Base-by-base conservation (phyloP, 179 eudicot species). In the Nepenthes alata region DNA sequence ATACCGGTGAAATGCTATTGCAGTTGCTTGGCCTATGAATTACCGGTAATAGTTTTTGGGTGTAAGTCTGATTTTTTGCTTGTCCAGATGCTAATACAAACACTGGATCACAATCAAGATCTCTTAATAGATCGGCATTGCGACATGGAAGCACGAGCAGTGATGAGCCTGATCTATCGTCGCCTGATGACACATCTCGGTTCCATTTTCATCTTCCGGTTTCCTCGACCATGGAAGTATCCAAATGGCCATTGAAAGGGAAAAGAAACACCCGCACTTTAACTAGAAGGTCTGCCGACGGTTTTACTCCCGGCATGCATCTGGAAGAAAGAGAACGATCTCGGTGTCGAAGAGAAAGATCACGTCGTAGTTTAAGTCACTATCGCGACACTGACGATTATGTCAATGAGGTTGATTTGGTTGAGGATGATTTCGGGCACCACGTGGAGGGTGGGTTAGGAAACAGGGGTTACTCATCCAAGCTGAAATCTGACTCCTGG, bases 211-310 rank as follows among this genome's bases (percentile, higher is more conserved):
- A 75, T 57, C 75, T 66, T 61, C 75, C 69, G 51, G 71, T 57
- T 55, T 59, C 78, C 44, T 58, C 71, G 55, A 63, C 74, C 39
- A 54, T 70, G 44, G 91, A 77, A 61, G 76, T 79, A 53, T 93
- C 96, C 11, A 83, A 81, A 68, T 91, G 98, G 98, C 78, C 81
- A 70, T 69, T 77, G 70, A 93, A 87, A 75, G 78, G 98, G 67
- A 93, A 89, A 72, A 78, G 98, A 78, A 93, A 85, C 58, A 77
- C 60, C 52, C 88, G 90, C 16, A 72, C 69, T 74, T 60, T 74
- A 57, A 38, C 76, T 62, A 86, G 74, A 67, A 82, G 80, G 77
- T 77, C 72, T 59, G 48, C 53, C 4, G 78, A 79, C 54, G 69
- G 71, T 38, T 66, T 70, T 7, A 56, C 60, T 39, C 61, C 62